These are phyloP conservation scores for Sporisorium scitamineum DNA, from an alignment of 1,284 basidiomycete genomes.

Conservation along the genomic window DNA sequence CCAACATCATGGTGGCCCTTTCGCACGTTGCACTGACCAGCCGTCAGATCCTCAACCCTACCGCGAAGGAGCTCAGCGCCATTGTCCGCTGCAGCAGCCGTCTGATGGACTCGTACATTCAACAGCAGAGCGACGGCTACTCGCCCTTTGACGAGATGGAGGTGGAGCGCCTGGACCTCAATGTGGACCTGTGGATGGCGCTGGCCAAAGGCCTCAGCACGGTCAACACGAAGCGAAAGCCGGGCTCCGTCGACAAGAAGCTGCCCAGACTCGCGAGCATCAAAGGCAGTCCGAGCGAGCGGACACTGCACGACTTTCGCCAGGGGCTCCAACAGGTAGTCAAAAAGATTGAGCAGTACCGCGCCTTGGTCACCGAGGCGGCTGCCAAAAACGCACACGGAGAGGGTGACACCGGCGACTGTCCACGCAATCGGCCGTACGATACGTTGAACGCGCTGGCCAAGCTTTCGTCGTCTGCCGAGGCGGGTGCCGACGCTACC, in stretches of 20 bases:
- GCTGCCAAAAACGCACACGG: background rate
- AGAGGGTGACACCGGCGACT: background rate
- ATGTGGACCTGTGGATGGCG: conserved; percentile 9
- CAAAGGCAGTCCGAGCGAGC: background rate
- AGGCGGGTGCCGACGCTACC: background rate
- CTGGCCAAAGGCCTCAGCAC: background rate
- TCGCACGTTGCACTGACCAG: conserved; percentile 31
- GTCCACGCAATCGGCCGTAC: conserved; percentile 3
- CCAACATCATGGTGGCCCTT: conserved; percentile 25
- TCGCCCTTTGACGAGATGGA: conserved; percentile 32
- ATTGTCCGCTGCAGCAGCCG: conserved; percentile 15
- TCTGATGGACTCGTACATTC: conserved; percentile 26
- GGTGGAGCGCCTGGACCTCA: conserved; percentile 17
- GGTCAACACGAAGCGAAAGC: background rate
- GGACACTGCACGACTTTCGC: background rate
- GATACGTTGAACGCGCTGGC: conserved; percentile 15
- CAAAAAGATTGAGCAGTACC: conserved; percentile 17
- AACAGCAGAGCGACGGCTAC: conserved; percentile 15
- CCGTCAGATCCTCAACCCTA: conserved; percentile 26
- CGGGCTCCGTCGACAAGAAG: background rate
- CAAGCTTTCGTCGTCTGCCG: background rate
- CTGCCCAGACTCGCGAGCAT: background rate
- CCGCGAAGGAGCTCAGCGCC: conserved; percentile 8
- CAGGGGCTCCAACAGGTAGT: conserved; percentile 10
- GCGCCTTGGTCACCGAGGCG: conserved; percentile 8